These are phyloP conservation scores for Phaeophleospora eucalypticola DNA, from an alignment of 2,329 filamentous ascomycete genomes.

Conservation along the genomic window DNA sequence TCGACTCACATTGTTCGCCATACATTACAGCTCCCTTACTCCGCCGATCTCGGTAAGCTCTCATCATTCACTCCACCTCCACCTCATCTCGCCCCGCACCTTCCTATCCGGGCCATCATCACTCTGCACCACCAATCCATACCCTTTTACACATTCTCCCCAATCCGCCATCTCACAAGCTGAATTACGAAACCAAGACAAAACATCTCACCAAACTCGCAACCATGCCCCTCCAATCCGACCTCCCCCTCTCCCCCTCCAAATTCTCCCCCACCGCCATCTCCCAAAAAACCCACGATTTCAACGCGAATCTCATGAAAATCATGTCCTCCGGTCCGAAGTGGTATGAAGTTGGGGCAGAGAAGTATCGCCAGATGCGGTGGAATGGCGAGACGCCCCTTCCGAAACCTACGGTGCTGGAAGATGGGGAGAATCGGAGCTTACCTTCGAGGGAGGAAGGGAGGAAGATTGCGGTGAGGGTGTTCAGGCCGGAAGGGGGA, in stretches of 20 bases:
- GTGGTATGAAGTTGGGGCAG: constrained; percentile 55
- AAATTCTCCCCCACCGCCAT: constrained; percentile 43
- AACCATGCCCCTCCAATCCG: constrained; percentile 22
- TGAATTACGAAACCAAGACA: no score
- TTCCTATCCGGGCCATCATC: no score
- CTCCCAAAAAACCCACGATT: constrained; percentile 39
- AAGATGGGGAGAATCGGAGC: constrained; percentile 43
- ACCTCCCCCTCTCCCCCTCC: constrained; percentile 29
- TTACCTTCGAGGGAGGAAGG: constrained; percentile 52
- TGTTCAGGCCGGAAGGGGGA: constrained; percentile 46
- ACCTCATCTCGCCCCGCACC: no score
- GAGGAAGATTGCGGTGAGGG: constrained; percentile 50
- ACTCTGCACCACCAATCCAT: no score
- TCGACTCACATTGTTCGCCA: no score
- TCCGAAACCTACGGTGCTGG: constrained; percentile 41
- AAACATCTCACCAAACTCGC: not conserved
- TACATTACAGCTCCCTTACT: no score
- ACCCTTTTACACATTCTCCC: no score
- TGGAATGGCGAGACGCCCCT: constrained; percentile 49
- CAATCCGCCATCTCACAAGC: no score
- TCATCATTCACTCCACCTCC: no score
- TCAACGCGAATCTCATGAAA: constrained; percentile 44
- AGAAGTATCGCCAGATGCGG: constrained; percentile 52
- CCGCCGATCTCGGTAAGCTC: no score
- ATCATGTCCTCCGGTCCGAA: constrained; percentile 42